A percentile compares a stretch with the other conserved stretches of the same genome.
Conservation (phyloP, 2,329 filamentous ascomycete genomes). For the Penicillium sp. region DNA sequence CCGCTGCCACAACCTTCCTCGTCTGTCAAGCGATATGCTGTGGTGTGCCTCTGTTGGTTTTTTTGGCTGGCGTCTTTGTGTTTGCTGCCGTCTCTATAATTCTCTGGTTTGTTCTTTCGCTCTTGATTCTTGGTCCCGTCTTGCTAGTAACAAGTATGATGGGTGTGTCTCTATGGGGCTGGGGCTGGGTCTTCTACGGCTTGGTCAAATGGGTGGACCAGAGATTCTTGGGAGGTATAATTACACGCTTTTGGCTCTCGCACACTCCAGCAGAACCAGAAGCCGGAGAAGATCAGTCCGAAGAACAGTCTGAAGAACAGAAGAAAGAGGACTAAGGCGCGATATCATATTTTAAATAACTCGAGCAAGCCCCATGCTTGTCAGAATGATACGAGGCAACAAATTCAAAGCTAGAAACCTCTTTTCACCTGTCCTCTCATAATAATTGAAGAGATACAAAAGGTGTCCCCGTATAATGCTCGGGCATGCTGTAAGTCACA, state of each 20-base stretch:
- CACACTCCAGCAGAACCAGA: slow-evolving; percentile 1
- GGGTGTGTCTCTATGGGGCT: slow-evolving; percentile 32
- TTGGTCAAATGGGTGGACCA: slow-evolving; percentile 29
- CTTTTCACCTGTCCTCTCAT: background rate
- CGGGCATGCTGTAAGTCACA: slow-evolving; percentile 19
- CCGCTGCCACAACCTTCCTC: slow-evolving; percentile 35
- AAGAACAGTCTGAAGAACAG: slow-evolving; percentile 1
- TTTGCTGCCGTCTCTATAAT: slow-evolving; percentile 34
- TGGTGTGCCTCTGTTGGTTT: slow-evolving; percentile 36
- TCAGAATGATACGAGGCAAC: background rate
- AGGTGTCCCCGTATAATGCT: slow-evolving; percentile 9
- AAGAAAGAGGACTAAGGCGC: background rate
- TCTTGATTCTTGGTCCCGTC: slow-evolving; percentile 34
- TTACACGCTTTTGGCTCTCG: slow-evolving; percentile 26
- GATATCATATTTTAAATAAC: no score
- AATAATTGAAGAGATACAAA: slow-evolving; percentile 11
- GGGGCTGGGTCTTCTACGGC: slow-evolving; percentile 32
- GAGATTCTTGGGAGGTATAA: slow-evolving; percentile 26
- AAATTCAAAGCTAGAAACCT: background rate
- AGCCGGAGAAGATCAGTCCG: background rate
- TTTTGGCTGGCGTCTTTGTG: slow-evolving; percentile 33
- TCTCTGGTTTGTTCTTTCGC: slow-evolving; percentile 32
- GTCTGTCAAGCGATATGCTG: slow-evolving; percentile 37
- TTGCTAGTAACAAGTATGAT: slow-evolving; percentile 31
- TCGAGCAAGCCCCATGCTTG: no score